phyloP scores from a whole-genome alignment of 768 basidiomycete genomes.

The Saitozyma sp. region DNA sequence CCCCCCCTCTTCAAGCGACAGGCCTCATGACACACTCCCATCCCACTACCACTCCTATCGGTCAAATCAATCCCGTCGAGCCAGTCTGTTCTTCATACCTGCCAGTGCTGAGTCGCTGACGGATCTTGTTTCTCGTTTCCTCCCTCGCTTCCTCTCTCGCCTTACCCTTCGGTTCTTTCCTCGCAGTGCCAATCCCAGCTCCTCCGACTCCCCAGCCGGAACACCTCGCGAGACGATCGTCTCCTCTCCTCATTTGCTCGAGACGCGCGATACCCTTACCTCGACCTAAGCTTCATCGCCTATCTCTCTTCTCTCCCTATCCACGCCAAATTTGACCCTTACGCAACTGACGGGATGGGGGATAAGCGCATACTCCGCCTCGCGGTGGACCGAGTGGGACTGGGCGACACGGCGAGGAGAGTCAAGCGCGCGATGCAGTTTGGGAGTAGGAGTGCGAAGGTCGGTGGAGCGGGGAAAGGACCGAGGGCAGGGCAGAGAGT shows the following conservation, averaged over 20 bases:
- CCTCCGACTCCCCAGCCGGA: conserved; percentile 79
- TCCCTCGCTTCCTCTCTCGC: too few relatives aligned
- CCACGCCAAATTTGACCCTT: conserved; percentile 71
- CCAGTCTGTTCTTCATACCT: not conserved
- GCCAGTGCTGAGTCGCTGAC: too few relatives aligned
- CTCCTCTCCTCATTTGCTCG: conserved; percentile 87
- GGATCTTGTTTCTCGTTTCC: too few relatives aligned
- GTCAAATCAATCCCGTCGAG: too few relatives aligned
- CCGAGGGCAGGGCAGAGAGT: conserved; percentile 6
- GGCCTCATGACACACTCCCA: too few relatives aligned
- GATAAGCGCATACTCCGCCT: conserved; percentile 84
- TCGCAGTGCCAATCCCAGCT: conserved; percentile 82
- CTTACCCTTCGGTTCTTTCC: not conserved
- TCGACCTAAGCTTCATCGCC: conserved; percentile 73
- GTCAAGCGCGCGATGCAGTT: conserved; percentile 98
- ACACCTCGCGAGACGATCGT: conserved; percentile 92
- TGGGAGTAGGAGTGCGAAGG: conserved; percentile 58
- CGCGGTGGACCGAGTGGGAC: conserved; percentile 70
- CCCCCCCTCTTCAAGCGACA: too few relatives aligned
- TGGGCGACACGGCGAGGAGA: conserved; percentile 68
- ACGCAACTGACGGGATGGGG: conserved; percentile 65
- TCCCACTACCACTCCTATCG: too few relatives aligned
- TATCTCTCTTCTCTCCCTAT: conserved; percentile 79
- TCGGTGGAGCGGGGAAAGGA: conserved; percentile 28
- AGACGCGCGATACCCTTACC: conserved; percentile 87